Percentiles rank a stretch among this genome's conserved stretches.
phyloP scores from a whole-genome alignment of 2,329 filamentous ascomycete species.

The Diplodia mutila region DNA sequence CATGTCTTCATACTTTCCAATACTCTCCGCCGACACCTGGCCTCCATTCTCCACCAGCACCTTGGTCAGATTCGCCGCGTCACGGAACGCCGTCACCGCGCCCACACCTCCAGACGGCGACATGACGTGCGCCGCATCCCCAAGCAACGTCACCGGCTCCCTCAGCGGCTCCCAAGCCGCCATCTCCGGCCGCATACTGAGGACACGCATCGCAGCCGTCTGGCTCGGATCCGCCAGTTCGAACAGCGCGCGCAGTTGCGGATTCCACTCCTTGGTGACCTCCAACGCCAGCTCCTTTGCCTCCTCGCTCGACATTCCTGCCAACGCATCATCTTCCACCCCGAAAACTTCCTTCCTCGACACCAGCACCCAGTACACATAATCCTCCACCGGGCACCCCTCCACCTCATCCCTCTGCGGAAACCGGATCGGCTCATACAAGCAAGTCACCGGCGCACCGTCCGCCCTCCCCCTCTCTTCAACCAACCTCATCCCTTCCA shows the following conservation, averaged over 20 bases:
- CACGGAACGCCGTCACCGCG: conserved; percentile 51
- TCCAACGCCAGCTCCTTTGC: conserved; percentile 27
- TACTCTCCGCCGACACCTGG: conserved; percentile 33
- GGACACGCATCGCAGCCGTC: conserved; percentile 40
- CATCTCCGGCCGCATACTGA: conserved; percentile 39
- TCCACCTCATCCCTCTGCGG: conserved; percentile 24
- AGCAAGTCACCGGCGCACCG: conserved; percentile 27
- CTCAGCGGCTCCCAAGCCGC: conserved; percentile 37
- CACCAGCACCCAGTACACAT: conserved; percentile 43
- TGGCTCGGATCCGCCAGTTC: conserved; percentile 33
- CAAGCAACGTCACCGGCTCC: conserved; percentile 46
- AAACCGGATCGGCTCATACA: conserved; percentile 36
- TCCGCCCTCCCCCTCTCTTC: conserved; percentile 26
- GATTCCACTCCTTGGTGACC: conserved; percentile 30
- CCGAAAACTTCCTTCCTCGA: conserved; percentile 28
- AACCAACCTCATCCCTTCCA: conserved; percentile 32
- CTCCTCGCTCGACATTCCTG: conserved; percentile 18
- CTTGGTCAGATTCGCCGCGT: conserved; percentile 48
- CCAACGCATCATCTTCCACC: conserved; percentile 23
- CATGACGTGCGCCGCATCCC: conserved; percentile 53
- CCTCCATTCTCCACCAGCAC: conserved; percentile 37
- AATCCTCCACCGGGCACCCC: conserved; percentile 36
- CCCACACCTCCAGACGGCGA: conserved; percentile 52
- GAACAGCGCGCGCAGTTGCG: conserved; percentile 27
- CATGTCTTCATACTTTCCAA: conserved; percentile 42